These are phyloP conservation scores for Acanthochlamys bracteata DNA, from an alignment of 106 monocot species.

Conservation along the genomic window DNA sequence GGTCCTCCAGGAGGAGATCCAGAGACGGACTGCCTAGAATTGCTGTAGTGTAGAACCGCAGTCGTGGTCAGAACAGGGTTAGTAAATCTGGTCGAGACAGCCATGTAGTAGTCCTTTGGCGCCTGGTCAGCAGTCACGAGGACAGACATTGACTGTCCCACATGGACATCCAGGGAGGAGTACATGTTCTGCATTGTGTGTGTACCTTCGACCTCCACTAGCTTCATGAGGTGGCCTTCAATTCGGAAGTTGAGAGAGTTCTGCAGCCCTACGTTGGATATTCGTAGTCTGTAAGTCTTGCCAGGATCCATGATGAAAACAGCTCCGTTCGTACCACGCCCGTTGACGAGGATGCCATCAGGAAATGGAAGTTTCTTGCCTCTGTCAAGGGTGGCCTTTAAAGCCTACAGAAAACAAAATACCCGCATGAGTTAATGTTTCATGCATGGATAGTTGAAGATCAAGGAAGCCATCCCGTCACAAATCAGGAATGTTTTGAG, in stretches of 20 bases:
- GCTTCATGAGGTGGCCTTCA: constrained; percentile 51
- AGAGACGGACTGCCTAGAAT: constrained; percentile 30
- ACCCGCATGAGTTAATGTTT: not conserved
- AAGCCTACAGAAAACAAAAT: constrained; percentile 18
- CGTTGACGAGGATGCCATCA: constrained; percentile 78
- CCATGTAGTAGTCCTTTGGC: constrained; percentile 57
- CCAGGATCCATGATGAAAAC: constrained; percentile 64
- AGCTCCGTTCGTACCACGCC: constrained; percentile 41
- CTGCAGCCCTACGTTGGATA: constrained; percentile 82
- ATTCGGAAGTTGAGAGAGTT: constrained; percentile 67
- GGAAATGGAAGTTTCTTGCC: constrained; percentile 55
- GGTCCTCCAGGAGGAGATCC: constrained; percentile 37
- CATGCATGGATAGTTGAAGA: not conserved
- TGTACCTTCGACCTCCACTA: constrained; percentile 87
- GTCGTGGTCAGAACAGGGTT: constrained; percentile 27
- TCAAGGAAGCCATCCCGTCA: not conserved
- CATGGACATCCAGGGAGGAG: constrained; percentile 66
- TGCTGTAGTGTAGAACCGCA: constrained; percentile 59
- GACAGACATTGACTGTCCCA: constrained; percentile 73
- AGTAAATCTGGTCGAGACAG: constrained; percentile 64
- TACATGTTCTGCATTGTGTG: constrained; percentile 66
- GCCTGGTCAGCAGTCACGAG: constrained; percentile 59
- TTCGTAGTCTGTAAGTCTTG: constrained; percentile 78
- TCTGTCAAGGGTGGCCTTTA: constrained; percentile 42
- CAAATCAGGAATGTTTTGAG: not conserved